Conservation (phyloP, 192 early-diverging fungal species). For the Gamsiella multidivaricata region DNA sequence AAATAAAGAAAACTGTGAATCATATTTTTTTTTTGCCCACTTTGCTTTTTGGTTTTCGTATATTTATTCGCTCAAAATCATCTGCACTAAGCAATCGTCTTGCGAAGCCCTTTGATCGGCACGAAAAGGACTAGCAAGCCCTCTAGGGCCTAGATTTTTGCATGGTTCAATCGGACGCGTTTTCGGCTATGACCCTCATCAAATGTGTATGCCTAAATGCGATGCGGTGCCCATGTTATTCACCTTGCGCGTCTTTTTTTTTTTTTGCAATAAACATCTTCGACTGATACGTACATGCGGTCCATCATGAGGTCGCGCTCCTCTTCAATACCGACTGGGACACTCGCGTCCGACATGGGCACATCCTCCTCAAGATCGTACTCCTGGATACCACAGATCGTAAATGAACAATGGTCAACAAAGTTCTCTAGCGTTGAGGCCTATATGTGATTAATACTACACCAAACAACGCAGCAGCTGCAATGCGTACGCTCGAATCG, state of each 20-base stretch:
- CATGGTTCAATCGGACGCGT: background rate
- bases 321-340: background rate
- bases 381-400: background rate
- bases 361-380: background rate
- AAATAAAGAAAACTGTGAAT: too few relatives aligned
- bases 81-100: too few relatives aligned
- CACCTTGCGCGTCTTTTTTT: background rate
- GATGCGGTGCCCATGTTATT: background rate
- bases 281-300: background rate
- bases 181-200: slow-evolving; percentile 5
- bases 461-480: background rate
- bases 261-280: background rate
- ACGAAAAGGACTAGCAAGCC: too few relatives aligned
- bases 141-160: background rate
- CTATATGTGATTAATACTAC: too few relatives aligned
- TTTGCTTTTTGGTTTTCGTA: too few relatives aligned
- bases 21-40: too few relatives aligned
- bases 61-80: too few relatives aligned
- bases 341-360: background rate
- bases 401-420: background rate
- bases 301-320: slow-evolving; percentile 2
- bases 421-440: too few relatives aligned
- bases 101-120: too few relatives aligned
- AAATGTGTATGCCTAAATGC: slow-evolving; percentile 6
- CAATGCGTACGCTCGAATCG: background rate